phyloP scores from a whole-genome alignment of 441 rosid species.

The Euphorbia schlechtendalii region DNA sequence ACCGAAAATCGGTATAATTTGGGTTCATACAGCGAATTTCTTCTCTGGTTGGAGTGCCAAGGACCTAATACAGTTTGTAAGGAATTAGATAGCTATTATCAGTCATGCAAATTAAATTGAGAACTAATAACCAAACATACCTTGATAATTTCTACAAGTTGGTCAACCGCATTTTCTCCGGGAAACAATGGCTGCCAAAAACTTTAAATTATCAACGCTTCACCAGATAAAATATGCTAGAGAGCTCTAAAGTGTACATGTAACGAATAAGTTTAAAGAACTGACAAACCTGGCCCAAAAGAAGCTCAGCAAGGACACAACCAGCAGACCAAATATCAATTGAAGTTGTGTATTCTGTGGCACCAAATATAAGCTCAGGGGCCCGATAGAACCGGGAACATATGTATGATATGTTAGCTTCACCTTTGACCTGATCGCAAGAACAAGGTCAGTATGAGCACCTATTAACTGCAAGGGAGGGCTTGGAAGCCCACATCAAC shows the following conservation, averaged over 20 bases:
- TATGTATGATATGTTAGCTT: slow-evolving; percentile 87
- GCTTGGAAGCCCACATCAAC: background rate
- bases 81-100: slow-evolving; percentile 6
- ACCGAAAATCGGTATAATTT: slow-evolving; percentile 83
- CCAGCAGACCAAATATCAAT: slow-evolving; percentile 99
- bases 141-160: slow-evolving; percentile 96
- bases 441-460: slow-evolving; percentile 15
- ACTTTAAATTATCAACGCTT: background rate
- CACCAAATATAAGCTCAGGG: slow-evolving; percentile 97
- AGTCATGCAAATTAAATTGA: background rate
- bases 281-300: slow-evolving; percentile 74
- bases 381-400: slow-evolving; percentile 98
- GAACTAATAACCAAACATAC: slow-evolving; percentile 30
- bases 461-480: slow-evolving; percentile 7
- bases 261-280: background rate
- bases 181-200: slow-evolving; percentile 80
- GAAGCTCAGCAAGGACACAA: slow-evolving; percentile 98
- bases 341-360: slow-evolving; percentile 96
- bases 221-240: background rate
- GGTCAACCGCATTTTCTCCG: slow-evolving; percentile 97
- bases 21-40: slow-evolving; percentile 99
- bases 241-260: background rate
- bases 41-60: slow-evolving; percentile 98
- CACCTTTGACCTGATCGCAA: slow-evolving; percentile 68
- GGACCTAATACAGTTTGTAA: slow-evolving; percentile 46